A percentile compares a stretch with the other conserved stretches of the same genome.
Conservation (phyloP, 1,284 basidiomycete species). For the Coriolopsis trogii region DNA sequence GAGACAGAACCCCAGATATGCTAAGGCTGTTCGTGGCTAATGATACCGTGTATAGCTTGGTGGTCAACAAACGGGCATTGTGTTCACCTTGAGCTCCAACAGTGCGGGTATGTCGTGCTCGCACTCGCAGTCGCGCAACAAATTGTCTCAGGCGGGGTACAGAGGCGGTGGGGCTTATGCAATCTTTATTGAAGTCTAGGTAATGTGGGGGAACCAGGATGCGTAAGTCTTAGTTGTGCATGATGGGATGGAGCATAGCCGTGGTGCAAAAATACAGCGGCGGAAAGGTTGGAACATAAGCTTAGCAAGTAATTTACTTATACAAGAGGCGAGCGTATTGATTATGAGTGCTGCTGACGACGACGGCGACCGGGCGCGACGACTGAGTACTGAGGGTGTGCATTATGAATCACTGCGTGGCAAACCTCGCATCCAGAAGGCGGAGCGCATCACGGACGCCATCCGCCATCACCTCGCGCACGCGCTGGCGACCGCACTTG, state of each 20-base stretch:
- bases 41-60: conserved; percentile 3
- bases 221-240: background rate
- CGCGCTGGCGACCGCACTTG: conserved; percentile 56
- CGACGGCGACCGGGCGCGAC: too few species aligned
- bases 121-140: too few species aligned
- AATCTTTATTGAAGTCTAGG: too few species aligned
- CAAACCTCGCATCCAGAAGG: conserved; percentile 74
- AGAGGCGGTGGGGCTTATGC: too few species aligned
- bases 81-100: background rate
- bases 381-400: too few species aligned
- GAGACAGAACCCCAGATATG: conserved; percentile 11
- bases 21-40: conserved; percentile 16
- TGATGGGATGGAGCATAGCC: background rate
- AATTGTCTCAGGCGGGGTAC: too few species aligned
- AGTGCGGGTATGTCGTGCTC: too few species aligned
- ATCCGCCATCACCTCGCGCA: conserved; percentile 76
- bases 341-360: too few species aligned
- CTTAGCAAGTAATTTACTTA: conserved; percentile 9
- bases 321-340: background rate
- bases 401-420: too few species aligned
- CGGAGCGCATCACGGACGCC: conserved; percentile 80
- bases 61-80: too few species aligned
- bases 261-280: background rate
- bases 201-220: background rate
- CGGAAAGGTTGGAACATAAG: conserved; percentile 4